Percentiles rank a stretch among this genome's conserved stretches.
Conservation (phyloP, 306 rosid genomes). For the cucumber (Cucumis sativus) region Cucumber_9930_V3 NC_026656.2:15203001-15203500, state of each 20-base stretch:
- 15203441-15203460: slow-evolving; percentile 14
- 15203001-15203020: slow-evolving; percentile 9
- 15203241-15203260: slow-evolving; percentile 43
- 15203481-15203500: slow-evolving; percentile 1
- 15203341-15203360: slow-evolving; percentile 62
- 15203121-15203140: background rate
- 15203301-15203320: background rate
- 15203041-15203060: slow-evolving; percentile 74
- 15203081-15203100: slow-evolving; percentile 41
- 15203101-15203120: slow-evolving; percentile 8
- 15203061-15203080: slow-evolving; percentile 61
- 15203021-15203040: slow-evolving; percentile 45
- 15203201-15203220: slow-evolving; percentile 67
- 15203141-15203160: background rate
- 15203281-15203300: background rate
- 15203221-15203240: slow-evolving; percentile 82
- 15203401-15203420: slow-evolving; percentile 61
- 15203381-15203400: slow-evolving; percentile 87
- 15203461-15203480: background rate
- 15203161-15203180: slow-evolving; percentile 83
- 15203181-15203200: slow-evolving; percentile 67
- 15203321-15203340: background rate
- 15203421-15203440: slow-evolving; percentile 9
- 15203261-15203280: background rate
- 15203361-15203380: slow-evolving; percentile 65